Conservation (phyloP, 1,139 yeast genomes). For the Ashbya aceris region DNA sequence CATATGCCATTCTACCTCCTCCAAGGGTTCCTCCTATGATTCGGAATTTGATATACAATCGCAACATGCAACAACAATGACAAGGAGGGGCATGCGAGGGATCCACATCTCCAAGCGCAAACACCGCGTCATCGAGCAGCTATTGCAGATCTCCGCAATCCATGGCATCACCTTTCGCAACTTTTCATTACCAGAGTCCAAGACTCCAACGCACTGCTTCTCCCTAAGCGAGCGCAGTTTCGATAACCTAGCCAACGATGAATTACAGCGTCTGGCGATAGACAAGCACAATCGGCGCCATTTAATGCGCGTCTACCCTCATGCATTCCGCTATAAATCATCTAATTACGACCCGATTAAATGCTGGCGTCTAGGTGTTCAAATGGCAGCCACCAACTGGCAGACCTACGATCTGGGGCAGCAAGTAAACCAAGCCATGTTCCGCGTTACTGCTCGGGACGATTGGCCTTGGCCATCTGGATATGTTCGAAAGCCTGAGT, state of each 20-base stretch:
- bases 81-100: slow-evolving; percentile 16
- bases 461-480: slow-evolving; percentile 39
- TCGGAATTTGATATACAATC: slow-evolving; percentile 12
- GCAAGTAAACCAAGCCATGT: slow-evolving; percentile 82
- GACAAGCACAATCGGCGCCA: slow-evolving; percentile 69
- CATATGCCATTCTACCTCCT: slow-evolving; percentile 11
- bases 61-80: slow-evolving; percentile 7
- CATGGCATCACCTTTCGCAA: slow-evolving; percentile 73
- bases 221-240: slow-evolving; percentile 73
- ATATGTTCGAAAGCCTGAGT: slow-evolving; percentile 64
- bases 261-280: slow-evolving; percentile 42
- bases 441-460: slow-evolving; percentile 41
- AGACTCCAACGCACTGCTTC: slow-evolving; percentile 71
- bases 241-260: slow-evolving; percentile 54
- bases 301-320: slow-evolving; percentile 82
- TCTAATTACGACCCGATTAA: slow-evolving; percentile 70
- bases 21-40: slow-evolving; percentile 24
- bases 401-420: slow-evolving; percentile 87
- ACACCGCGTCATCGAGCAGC: slow-evolving; percentile 37
- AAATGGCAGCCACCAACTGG: slow-evolving; percentile 97
- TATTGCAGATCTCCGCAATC: slow-evolving; percentile 55
- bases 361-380: slow-evolving; percentile 81
- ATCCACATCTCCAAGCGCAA: slow-evolving; percentile 17
- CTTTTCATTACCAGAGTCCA: slow-evolving; percentile 80
- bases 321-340: slow-evolving; percentile 64